Conservation (phyloP, 352 stramenopile species). For the Pilasporangium apinafurcum region DNA sequence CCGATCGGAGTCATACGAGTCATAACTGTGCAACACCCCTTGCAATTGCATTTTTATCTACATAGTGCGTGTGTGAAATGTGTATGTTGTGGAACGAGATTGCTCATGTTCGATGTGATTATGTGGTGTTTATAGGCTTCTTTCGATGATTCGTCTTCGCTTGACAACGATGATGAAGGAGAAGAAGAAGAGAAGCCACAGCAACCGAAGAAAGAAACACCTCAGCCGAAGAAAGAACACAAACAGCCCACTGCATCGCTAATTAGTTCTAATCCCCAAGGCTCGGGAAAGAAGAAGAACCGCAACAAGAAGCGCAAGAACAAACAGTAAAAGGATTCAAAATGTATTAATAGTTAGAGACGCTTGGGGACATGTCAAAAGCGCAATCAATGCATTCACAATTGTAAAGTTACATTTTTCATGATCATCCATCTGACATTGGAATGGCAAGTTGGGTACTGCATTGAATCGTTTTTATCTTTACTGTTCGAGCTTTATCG, state of each 20-base stretch:
- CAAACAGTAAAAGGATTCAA: slow-evolving; percentile 11
- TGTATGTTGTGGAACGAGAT: not conserved
- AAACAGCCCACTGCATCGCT: slow-evolving; percentile 9
- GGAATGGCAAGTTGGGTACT: too few species aligned
- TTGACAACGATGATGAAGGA: too few species aligned
- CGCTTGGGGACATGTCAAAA: too few species aligned
- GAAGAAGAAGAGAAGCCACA: slow-evolving; percentile 23
- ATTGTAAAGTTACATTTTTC: too few species aligned
- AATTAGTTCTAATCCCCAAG: slow-evolving; percentile 4
- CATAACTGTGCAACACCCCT: slow-evolving; percentile 88
- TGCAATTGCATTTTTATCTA: slow-evolving; percentile 9
- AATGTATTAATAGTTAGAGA: too few species aligned
- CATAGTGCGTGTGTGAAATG: slow-evolving; percentile 4
- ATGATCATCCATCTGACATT: too few species aligned
- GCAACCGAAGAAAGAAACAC: slow-evolving; percentile 17
- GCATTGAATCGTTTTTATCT: too few species aligned
- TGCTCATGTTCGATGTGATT: slow-evolving; percentile 6
- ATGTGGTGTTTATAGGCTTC: slow-evolving; percentile 10
- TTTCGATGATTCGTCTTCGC: slow-evolving; percentile 38
- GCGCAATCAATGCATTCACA: too few species aligned
- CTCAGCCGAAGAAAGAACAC: slow-evolving; percentile 23
- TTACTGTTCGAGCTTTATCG: too few species aligned
- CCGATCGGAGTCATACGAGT: slow-evolving; percentile 90
- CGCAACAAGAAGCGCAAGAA: slow-evolving; percentile 52
- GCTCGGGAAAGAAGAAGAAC: slow-evolving; percentile 44